Conservation (phyloP, 176 grass and related monocot species). For the Chrysopogon serrulatus region DNA sequence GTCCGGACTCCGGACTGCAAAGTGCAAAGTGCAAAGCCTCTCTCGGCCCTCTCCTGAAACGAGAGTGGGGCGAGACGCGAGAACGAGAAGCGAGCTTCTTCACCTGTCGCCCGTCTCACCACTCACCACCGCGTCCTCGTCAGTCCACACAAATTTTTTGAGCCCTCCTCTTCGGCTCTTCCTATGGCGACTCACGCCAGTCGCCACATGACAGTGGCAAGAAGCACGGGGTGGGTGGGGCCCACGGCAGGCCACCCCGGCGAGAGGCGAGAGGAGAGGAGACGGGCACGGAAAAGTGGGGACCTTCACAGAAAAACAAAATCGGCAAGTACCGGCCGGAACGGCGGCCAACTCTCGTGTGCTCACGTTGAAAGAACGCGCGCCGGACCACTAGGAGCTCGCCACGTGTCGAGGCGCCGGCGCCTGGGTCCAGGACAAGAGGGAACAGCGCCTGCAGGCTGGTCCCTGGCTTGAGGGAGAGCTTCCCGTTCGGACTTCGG, state of each 20-base stretch:
- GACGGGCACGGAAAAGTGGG: neutral
- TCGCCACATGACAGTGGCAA: neutral
- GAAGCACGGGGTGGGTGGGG: too few relatives aligned
- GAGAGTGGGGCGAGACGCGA: neutral
- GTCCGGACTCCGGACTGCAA: neutral
- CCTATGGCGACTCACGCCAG: neutral
- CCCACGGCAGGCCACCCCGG: neutral
- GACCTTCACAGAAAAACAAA: neutral
- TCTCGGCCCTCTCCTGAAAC: neutral
- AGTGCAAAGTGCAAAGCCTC: neutral
- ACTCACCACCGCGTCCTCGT: neutral
- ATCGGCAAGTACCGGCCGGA: constrained; percentile 5
- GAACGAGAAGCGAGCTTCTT: neutral
- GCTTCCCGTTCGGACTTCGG: too few relatives aligned
- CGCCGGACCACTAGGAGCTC: neutral
- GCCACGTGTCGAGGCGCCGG: constrained; percentile 14
- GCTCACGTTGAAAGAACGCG: constrained; percentile 4
- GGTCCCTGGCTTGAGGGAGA: too few relatives aligned
- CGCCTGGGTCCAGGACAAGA: neutral
- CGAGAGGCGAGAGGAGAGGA: neutral
- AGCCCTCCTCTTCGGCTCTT: too few relatives aligned
- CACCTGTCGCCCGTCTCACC: neutral
- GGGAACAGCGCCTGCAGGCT: too few relatives aligned
- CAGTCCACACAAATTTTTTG: neutral
- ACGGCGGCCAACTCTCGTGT: neutral